Evolutionary conservation across 2,329 filamentous ascomycete genomes (phyloP), one percentile per base, ranked within the genome.

Genomic region (Beauveria australis): DNA sequence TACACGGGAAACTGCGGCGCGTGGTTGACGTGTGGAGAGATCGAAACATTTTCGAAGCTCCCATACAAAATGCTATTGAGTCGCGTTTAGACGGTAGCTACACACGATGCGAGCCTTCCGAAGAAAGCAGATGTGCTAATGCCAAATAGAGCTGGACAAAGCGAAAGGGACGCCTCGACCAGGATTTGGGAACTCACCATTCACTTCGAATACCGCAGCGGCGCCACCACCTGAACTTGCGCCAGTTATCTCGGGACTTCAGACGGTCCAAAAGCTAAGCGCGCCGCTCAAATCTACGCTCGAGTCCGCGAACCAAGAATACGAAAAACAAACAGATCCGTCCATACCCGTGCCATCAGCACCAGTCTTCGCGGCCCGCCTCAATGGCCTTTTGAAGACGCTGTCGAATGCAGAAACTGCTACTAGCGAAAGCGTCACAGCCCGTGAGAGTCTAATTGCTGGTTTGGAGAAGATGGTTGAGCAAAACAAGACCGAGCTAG

Each of bases 1-100:
- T 96, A 30, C 94, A 97, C 72, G 83, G 84, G 62, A 97, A 97
- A 72, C 79, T 99, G 43, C 84, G 89, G 63, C 84, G 94, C 37
- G 93, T 97, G 0, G 85, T 97, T 3, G 93, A 97, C 69, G 94
- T 99, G 19, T 99, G 94, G 94, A 88, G 88, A 70, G 86, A 93
- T 68, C 83, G 94, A 41, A 77, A 79, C 57, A 94, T 99, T 51
- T 99, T 99, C 68, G 91, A 95, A 63, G 73, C 73, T 1, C 83
- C 88, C 0, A 89, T 96, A 53, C 88, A 96, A 71, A 84, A 87
- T 61, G 88, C 89, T 1, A 86, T 97, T 57, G 93, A 97, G 70
- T 78, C 83, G 61, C 83, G 89, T 33, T 80, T 97, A 58, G 86
- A 91, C 65, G 91, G 91, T 93, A 78, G 64, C 80, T 67, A 30